These are phyloP conservation scores for Moesziomyces aphidis DNA, from an alignment of 1,284 basidiomycete genomes.

Conservation along the genomic window DNA sequence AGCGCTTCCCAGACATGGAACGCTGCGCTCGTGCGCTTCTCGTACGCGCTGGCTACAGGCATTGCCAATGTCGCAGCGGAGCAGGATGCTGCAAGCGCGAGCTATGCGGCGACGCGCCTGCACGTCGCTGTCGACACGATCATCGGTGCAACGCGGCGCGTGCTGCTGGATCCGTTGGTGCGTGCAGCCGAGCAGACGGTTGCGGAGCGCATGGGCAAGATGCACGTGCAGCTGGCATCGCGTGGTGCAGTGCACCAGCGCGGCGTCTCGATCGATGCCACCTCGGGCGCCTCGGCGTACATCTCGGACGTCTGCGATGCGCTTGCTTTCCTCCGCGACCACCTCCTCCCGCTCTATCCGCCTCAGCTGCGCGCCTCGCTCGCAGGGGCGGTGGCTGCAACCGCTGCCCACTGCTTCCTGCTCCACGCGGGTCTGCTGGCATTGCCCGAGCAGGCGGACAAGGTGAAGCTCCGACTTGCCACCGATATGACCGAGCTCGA, in stretches of 20 bases:
- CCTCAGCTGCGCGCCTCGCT: neutral
- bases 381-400: neutral
- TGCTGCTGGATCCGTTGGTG: conserved; percentile 10
- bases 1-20: conserved; percentile 22
- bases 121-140: neutral
- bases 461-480: conserved; percentile 88
- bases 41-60: conserved; percentile 9
- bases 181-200: neutral
- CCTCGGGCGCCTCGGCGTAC: conserved; percentile 26
- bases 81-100: conserved; percentile 1
- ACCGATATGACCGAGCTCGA: conserved; percentile 96
- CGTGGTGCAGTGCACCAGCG: neutral
- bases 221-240: conserved; percentile 19
- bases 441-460: conserved; percentile 75
- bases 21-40: conserved; percentile 25
- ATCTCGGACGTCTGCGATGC: conserved; percentile 13
- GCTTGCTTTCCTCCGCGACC: conserved; percentile 7
- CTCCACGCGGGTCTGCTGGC: conserved; percentile 84
- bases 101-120: conserved; percentile 9
- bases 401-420: conserved; percentile 73
- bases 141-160: neutral
- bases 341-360: conserved; percentile 13
- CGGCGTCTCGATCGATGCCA: conserved; percentile 19
- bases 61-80: conserved; percentile 7
- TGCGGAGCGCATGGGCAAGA: conserved; percentile 7